A percentile compares a stretch with the other conserved stretches of the same genome.
phyloP scores from a whole-genome alignment of 257 asterid species.

The Fraxinus anomala region DNA sequence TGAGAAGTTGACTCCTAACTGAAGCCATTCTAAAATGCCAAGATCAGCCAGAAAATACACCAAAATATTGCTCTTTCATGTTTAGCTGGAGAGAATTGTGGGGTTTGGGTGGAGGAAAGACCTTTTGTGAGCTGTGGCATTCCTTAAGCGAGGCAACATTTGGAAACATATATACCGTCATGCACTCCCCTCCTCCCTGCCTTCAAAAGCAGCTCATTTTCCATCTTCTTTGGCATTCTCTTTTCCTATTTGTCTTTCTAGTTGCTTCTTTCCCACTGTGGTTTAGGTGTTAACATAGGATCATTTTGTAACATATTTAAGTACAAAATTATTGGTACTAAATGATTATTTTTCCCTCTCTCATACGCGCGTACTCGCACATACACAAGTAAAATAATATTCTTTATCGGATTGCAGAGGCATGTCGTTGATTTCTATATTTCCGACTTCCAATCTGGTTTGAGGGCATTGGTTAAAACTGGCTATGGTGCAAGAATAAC shows the following conservation, averaged over 20 bases:
- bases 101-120: neutral
- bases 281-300: neutral
- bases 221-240: neutral
- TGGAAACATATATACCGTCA: neutral
- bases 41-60: neutral
- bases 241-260: neutral
- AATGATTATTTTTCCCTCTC: neutral
- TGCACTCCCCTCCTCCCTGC: neutral
- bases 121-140: neutral
- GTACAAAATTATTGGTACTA: neutral
- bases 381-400: neutral
- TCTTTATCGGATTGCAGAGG: slow-evolving; percentile 46
- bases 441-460: slow-evolving; percentile 68
- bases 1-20: too few relatives aligned
- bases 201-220: neutral
- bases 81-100: neutral
- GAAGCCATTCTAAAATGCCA: neutral
- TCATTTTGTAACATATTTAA: neutral
- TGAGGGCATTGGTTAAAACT: slow-evolving; percentile 65
- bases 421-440: slow-evolving; percentile 64
- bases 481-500: slow-evolving; percentile 62
- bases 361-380: neutral
- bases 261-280: neutral
- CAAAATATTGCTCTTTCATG: neutral
- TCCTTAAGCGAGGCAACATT: neutral